Conservation (phyloP, 2,329 filamentous ascomycete genomes). For the Phaeosphaeriaceae sp. region DNA sequence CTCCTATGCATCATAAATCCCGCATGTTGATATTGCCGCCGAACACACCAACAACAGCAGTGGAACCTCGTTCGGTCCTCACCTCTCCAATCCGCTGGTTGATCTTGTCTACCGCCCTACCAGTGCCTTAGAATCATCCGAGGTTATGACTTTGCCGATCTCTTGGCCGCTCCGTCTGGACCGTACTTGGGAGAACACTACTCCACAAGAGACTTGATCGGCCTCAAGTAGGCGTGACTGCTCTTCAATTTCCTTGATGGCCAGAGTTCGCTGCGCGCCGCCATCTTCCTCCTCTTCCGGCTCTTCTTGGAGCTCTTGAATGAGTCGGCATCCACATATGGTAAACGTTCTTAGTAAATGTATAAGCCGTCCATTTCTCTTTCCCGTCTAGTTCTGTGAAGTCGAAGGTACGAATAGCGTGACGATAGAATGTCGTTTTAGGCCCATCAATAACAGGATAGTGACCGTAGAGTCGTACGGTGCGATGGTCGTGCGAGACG, state of each 20-base stretch:
- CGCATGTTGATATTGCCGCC: background rate
- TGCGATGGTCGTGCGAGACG: too few species aligned
- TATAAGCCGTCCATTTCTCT: slow-evolving; percentile 24
- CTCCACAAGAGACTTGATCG: slow-evolving; percentile 15
- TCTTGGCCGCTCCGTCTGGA: slow-evolving; percentile 14
- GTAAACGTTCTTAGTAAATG: slow-evolving; percentile 18
- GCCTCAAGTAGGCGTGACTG: slow-evolving; percentile 12
- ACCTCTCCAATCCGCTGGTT: slow-evolving; percentile 14
- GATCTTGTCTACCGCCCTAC: slow-evolving; percentile 14
- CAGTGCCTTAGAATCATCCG: slow-evolving; percentile 8
- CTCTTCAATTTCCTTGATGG: slow-evolving; percentile 15
- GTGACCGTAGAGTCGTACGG: too few species aligned
- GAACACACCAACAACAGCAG: slow-evolving; percentile 5
- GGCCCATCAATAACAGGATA: too few species aligned
- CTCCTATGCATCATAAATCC: too few species aligned
- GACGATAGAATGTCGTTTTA: too few species aligned
- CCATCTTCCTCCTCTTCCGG: slow-evolving; percentile 11
- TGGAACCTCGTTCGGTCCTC: slow-evolving; percentile 5
- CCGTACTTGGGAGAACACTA: slow-evolving; percentile 13
- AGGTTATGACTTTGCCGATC: slow-evolving; percentile 13
- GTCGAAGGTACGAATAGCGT: too few species aligned
- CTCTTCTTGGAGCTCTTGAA: too few species aligned
- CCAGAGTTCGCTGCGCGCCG: slow-evolving; percentile 11
- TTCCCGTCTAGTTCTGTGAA: slow-evolving; percentile 14
- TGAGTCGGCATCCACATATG: too few species aligned